Conservation (phyloP, 1,284 basidiomycete genomes). For the Moesziomyces sp. region DNA sequence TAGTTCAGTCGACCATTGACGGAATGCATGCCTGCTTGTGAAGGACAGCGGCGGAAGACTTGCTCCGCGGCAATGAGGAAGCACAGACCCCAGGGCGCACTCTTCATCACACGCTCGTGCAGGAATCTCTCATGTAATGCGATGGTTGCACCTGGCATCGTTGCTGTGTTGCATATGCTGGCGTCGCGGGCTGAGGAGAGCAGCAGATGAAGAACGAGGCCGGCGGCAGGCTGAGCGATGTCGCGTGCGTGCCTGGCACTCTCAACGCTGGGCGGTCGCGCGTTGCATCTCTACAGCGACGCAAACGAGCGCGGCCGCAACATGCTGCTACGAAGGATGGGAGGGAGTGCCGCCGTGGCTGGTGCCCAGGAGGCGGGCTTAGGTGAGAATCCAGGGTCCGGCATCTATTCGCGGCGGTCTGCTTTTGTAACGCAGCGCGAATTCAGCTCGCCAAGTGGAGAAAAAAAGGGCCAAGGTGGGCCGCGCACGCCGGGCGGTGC, state of each 20-base stretch:
- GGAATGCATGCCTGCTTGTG: no score
- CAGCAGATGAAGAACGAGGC: background rate
- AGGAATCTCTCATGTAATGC: no score
- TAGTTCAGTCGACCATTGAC: no score
- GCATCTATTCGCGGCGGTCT: conserved; percentile 8
- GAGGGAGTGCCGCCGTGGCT: background rate
- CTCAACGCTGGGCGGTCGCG: conserved; percentile 1
- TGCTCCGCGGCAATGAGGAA: no score
- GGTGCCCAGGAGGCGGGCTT: conserved; percentile 1
- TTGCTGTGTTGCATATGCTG: background rate
- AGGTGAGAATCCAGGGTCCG: conserved; percentile 35
- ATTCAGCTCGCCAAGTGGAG: conserved; percentile 9
- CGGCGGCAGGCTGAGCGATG: background rate
- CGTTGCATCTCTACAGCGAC: conserved; percentile 19
- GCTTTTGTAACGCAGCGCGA: conserved; percentile 13
- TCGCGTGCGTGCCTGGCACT: background rate
- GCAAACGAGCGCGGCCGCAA: conserved; percentile 7
- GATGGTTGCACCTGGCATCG: no score
- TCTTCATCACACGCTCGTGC: no score
- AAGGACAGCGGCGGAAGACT: no score
- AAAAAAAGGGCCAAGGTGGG: background rate
- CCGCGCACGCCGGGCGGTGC: no score
- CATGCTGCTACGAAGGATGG: no score
- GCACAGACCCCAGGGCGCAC: no score
- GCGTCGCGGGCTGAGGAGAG: background rate